Evolutionary conservation across 305 asterid genomes (phyloP), one percentile per base, ranked within the genome.

Genomic region (Fraxinus paxiana): DNA sequence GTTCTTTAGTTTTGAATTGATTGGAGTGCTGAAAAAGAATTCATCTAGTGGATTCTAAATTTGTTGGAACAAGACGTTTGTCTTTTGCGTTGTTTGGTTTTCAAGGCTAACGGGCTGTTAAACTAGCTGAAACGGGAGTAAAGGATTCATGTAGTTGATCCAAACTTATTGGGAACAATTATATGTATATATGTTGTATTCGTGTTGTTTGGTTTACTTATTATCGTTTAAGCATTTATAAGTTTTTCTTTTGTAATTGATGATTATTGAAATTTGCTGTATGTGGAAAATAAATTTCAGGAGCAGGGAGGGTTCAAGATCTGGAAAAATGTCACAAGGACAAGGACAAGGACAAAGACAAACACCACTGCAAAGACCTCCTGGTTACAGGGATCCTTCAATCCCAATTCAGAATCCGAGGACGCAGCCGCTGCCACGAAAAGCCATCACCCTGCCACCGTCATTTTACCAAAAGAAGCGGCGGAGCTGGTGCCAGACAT

Each of bases 321-420:
- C 2, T 46, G 26, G 35, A 77, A 79, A 59, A 54, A 90, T 90
- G 92, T 78, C 84, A 22, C 77, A 77, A 34, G 80, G 51, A 18
- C 37, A 77, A 34, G 80, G 51, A 18, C 37, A 35, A 63, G 77
- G 87, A 70, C 84, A 30, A 71, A 77, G 87, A 70, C 84, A 30
- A 71, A 79, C 88, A 70, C 84, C 85, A 75, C 86, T 91, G 30
- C 87, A 75, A 43, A 87, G 83, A 78, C 94, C 96, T 4, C 94
- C 96, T 34, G 94, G 92, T 2, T 91, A 81, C 77, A 77, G 86
- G 77, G 90, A 91, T 75, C 86, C 90, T 22, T 17, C 46, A 34
- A 0, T 17, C 8, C 87, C 86, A 9, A 15, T 56, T 74, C 86
- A 35, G 24, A 61, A n/a, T 35, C 86, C 84, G 6, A 43, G 26